Percentiles rank a stretch among this genome's conserved stretches.
Conservation (phyloP, 345 rosid species). For the Gossypium longicalyx region DNA sequence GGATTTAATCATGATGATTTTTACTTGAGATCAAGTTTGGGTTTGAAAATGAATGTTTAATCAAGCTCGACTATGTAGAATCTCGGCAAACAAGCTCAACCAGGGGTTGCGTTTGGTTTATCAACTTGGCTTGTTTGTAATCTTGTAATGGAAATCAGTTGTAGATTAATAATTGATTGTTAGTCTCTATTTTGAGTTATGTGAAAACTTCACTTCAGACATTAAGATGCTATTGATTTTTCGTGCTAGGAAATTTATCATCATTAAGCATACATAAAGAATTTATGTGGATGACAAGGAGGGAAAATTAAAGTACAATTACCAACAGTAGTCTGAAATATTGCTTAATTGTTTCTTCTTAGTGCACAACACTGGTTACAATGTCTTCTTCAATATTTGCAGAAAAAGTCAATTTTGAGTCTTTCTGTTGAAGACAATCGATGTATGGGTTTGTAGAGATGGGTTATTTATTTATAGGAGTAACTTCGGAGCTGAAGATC, state of each 20-base stretch:
- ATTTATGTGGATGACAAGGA: background rate
- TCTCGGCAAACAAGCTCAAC: background rate
- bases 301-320: background rate
- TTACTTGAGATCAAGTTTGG: background rate
- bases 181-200: too few species aligned
- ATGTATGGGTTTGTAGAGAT: background rate
- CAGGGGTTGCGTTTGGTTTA: background rate
- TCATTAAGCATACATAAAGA: background rate
- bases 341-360: background rate
- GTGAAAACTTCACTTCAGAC: background rate
- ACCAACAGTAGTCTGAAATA: background rate
- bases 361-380: background rate
- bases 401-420: background rate
- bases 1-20: background rate
- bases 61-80: background rate
- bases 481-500: conserved; percentile 12
- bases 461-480: background rate
- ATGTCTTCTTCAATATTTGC: background rate
- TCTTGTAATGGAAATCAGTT: background rate
- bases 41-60: background rate
- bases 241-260: background rate
- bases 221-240: background rate
- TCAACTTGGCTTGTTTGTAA: background rate
- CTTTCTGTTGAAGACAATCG: background rate
- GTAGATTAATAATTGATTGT: background rate